Evolutionary conservation across 768 basidiomycete species (phyloP).

Genomic region (Strobilomyces dryophilus): DNA sequence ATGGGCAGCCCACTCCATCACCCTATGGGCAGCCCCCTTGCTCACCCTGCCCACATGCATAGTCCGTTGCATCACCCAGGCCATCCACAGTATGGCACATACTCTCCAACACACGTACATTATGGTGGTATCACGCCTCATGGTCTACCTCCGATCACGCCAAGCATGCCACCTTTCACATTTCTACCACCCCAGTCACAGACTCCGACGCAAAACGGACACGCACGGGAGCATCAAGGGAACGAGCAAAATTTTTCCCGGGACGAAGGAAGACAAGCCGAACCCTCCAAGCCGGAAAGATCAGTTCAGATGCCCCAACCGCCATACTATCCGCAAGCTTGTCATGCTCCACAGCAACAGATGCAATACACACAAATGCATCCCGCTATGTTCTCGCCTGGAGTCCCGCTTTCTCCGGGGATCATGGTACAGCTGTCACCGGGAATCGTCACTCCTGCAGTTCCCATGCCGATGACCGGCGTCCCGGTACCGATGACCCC

Average conservation of each 20-base stretch:
- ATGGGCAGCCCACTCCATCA: conserved; percentile 38
- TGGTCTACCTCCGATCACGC: conserved; percentile 90
- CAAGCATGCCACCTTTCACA: conserved; percentile 93
- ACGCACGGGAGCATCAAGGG: neutral
- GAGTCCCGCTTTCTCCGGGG: conserved; percentile 31
- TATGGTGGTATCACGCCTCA: conserved; percentile 58
- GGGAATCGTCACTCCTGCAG: conserved; percentile 17
- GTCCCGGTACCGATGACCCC: conserved; percentile 26
- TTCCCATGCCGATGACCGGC: conserved; percentile 20
- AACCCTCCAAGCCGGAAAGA: conserved; percentile 6
- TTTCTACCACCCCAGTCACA: conserved; percentile 57
- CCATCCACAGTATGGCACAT: conserved; percentile 27
- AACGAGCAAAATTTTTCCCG: conserved; percentile 3
- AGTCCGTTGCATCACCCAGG: conserved; percentile 30
- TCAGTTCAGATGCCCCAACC: conserved; percentile 6
- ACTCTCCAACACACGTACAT: conserved; percentile 22
- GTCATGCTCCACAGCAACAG: conserved; percentile 14
- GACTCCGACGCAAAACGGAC: conserved; percentile 19
- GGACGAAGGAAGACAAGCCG: conserved; percentile 5
- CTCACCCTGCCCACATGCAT: conserved; percentile 31
- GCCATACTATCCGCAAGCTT: conserved; percentile 10
- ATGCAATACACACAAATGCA: conserved; percentile 24
- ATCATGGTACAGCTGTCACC: conserved; percentile 27
- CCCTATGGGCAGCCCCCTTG: conserved; percentile 29
- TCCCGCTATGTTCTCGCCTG: conserved; percentile 28